phyloP scores from a whole-genome alignment of 2,329 filamentous ascomycete species.

The Plectosphaerella plurivora region DNA sequence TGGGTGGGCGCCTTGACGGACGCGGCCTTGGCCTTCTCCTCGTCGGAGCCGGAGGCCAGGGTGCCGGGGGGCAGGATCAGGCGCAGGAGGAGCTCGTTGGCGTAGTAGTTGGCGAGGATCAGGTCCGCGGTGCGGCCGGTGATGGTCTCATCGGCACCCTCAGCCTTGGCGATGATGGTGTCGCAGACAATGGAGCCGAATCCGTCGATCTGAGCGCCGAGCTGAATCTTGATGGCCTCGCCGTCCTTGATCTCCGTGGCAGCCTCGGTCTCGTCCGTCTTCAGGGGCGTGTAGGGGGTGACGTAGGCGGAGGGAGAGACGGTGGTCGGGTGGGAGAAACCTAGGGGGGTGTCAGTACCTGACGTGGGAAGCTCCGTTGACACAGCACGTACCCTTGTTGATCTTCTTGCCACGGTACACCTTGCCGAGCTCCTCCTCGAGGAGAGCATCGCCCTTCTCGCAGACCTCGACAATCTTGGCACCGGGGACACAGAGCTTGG shows the following conservation, averaged over 20 bases:
- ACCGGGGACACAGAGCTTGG: conserved; percentile 69
- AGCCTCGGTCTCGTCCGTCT: conserved; percentile 81
- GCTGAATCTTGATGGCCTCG: conserved; percentile 93
- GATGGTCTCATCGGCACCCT: conserved; percentile 58
- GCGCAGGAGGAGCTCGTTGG: conserved; percentile 89
- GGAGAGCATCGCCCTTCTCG: conserved; percentile 89
- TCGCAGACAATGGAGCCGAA: conserved; percentile 96
- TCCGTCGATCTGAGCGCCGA: conserved; percentile 97
- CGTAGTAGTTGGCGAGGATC: conserved; percentile 85
- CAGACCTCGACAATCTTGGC: conserved; percentile 93
- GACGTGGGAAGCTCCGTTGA: no score
- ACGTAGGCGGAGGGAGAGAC: conserved; percentile 91
- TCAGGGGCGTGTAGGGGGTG: conserved; percentile 93
- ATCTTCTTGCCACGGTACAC: conserved; percentile 99
- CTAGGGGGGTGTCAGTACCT: conserved; percentile 41
- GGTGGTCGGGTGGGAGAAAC: conserved; percentile 90
- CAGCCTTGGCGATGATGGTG: conserved; percentile 70
- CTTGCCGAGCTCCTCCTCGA: conserved; percentile 90
- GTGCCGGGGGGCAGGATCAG: conserved; percentile 89
- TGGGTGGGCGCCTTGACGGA: conserved; percentile 80
- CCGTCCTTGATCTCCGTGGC: conserved; percentile 72
- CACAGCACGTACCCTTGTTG: no score
- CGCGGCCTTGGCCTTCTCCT: conserved; percentile 91
- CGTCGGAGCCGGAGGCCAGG: conserved; percentile 76
- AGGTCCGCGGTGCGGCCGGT: conserved; percentile 81